A percentile compares a stretch with the other conserved stretches of the same genome.
These are phyloP conservation scores for Oehlia diaphana DNA, from an alignment of 192 early-diverging fungal genomes.

Conservation along the genomic window DNA sequence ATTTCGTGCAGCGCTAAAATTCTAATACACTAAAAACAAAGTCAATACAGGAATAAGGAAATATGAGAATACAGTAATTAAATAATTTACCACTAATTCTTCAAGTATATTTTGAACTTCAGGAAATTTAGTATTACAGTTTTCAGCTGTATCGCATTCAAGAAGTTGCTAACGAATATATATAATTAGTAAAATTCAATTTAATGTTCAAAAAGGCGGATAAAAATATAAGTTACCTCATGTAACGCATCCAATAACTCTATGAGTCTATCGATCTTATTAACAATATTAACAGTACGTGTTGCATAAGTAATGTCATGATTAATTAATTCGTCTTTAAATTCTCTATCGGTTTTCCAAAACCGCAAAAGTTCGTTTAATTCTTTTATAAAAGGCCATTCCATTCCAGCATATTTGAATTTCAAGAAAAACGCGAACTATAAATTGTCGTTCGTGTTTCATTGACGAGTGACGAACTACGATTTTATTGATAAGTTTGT, in stretches of 20 bases:
- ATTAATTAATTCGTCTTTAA: neutral
- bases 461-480: too few relatives aligned
- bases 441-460: too few relatives aligned
- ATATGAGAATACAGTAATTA: neutral
- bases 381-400: conserved; percentile 13
- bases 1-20: conserved; percentile 4
- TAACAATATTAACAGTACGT: conserved; percentile 1
- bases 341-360: neutral
- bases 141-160: neutral
- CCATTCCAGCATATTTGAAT: conserved; percentile 22
- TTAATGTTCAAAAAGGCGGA: neutral
- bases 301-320: neutral
- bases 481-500: too few relatives aligned
- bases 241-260: conserved; percentile 6
- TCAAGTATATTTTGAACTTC: conserved; percentile 1
- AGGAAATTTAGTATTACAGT: conserved; percentile 11
- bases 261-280: conserved; percentile 3
- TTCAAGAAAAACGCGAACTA: too few relatives aligned
- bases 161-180: neutral
- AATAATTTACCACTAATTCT: conserved; percentile 21
- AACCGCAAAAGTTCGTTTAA: neutral
- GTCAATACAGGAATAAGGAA: neutral
- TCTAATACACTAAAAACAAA: neutral
- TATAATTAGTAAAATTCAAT: neutral
- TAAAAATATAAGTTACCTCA: conserved; percentile 12